A percentile compares a stretch with the other conserved stretches of the same genome.
These are phyloP conservation scores for Plasmodium vivax DNA, from an alignment of 169 alveolate genomes.

Conservation along the genomic window DNA sequence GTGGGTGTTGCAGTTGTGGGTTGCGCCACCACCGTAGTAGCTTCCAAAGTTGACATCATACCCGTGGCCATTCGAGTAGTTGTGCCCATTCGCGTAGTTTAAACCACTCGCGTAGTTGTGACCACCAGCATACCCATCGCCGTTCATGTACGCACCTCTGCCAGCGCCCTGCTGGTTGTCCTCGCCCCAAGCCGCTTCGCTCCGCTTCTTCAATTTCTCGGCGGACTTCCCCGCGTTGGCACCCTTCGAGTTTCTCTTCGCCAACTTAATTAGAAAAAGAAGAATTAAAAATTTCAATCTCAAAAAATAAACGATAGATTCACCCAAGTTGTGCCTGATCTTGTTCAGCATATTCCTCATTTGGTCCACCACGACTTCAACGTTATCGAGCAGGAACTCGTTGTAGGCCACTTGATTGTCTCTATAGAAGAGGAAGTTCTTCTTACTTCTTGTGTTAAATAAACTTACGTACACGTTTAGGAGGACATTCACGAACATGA, in stretches of 20 bases:
- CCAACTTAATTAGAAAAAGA: slow-evolving; percentile 15
- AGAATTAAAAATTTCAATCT: slow-evolving; percentile 31
- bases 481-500: slow-evolving; percentile 50
- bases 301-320: slow-evolving; percentile 38
- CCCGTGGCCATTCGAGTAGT: neutral
- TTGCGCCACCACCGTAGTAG: neutral
- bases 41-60: neutral
- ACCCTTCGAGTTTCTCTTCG: slow-evolving; percentile 14
- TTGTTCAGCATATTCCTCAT: slow-evolving; percentile 49
- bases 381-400: slow-evolving; percentile 29
- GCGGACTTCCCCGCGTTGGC: neutral
- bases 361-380: slow-evolving; percentile 35
- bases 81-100: neutral
- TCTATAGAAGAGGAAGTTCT: slow-evolving; percentile 20
- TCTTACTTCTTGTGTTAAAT: slow-evolving; percentile 23
- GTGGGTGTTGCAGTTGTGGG: neutral
- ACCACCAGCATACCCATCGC: neutral
- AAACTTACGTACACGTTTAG: slow-evolving; percentile 44
- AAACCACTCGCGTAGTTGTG: neutral
- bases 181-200: neutral
- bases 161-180: neutral
- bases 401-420: slow-evolving; percentile 51
- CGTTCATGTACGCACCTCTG: neutral
- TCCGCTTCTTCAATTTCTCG: neutral
- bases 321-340: slow-evolving; percentile 4